Percentiles rank a stretch among this genome's conserved stretches.
These are phyloP conservation scores for Saccharomycopsis olivae DNA, from an alignment of 805 yeast species.

Conservation along the genomic window DNA sequence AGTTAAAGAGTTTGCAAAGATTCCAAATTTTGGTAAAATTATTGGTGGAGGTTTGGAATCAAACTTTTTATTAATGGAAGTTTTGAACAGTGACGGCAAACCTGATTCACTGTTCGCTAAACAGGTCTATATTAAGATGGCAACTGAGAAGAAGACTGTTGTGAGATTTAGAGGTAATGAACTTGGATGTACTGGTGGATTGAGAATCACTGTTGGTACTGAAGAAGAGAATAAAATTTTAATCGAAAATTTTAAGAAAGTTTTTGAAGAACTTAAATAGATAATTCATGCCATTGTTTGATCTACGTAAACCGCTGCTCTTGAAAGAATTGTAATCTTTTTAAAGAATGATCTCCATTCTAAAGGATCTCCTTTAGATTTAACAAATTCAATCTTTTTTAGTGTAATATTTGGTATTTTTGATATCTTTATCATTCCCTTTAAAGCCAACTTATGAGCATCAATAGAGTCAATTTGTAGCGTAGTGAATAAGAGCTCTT, in stretches of 20 bases:
- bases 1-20: constrained; percentile 36
- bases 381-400: constrained; percentile 43
- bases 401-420: constrained; percentile 29
- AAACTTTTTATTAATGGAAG: constrained; percentile 69
- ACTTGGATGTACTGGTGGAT: constrained; percentile 77
- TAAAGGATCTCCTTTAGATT: constrained; percentile 54
- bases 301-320: constrained; percentile 42
- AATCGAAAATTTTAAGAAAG: constrained; percentile 36
- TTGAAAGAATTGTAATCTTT: constrained; percentile 42
- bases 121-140: constrained; percentile 55
- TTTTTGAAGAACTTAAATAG: constrained; percentile 21
- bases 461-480: constrained; percentile 33
- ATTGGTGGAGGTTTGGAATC: constrained; percentile 88
- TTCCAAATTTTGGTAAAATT: constrained; percentile 59
- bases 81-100: constrained; percentile 47
- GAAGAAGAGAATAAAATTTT: constrained; percentile 55
- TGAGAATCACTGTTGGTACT: constrained; percentile 85
- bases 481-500: constrained; percentile 28
- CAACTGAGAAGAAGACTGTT: constrained; percentile 65
- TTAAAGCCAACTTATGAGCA: constrained; percentile 32
- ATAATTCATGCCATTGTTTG: too few relatives aligned
- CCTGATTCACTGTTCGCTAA: constrained; percentile 66
- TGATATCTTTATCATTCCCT: constrained; percentile 37
- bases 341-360: constrained; percentile 67
- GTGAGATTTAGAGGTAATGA: constrained; percentile 89